phyloP scores from a whole-genome alignment of 176 grass and related monocot species.

The Echinochloa phyllopogon region DNA sequence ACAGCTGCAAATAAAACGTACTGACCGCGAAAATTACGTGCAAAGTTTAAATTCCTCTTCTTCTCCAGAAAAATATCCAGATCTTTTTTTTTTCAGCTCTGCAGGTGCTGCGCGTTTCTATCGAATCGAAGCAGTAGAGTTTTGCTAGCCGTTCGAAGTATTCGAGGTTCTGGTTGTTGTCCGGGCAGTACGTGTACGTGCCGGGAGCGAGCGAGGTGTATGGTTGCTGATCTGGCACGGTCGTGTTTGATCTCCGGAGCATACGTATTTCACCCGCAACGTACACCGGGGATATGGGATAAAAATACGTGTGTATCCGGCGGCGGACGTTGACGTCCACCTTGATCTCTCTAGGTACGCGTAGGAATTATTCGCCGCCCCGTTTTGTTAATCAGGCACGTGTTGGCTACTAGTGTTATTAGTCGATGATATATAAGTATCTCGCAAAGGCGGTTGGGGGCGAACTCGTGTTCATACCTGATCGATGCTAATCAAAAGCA shows the following conservation, averaged over 20 bases:
- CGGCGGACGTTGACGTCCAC: constrained; percentile 1
- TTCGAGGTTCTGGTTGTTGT: not conserved
- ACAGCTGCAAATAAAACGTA: not conserved
- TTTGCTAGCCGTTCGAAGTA: not conserved
- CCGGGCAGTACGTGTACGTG: not conserved
- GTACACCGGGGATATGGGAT: not conserved
- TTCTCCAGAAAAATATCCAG: not conserved
- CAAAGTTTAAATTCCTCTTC: too few relatives aligned
- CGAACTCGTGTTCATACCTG: not conserved
- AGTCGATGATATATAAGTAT: too few relatives aligned
- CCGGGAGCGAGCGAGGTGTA: too few relatives aligned
- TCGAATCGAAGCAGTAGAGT: not conserved
- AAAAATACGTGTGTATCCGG: constrained; percentile 27
- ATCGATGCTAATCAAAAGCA: not conserved
- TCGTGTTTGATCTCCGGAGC: too few relatives aligned
- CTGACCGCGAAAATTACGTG: too few relatives aligned
- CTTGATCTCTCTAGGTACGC: not conserved
- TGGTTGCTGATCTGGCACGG: too few relatives aligned
- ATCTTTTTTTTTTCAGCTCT: too few relatives aligned
- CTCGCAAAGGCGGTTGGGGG: too few relatives aligned
- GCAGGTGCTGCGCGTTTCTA: not conserved
- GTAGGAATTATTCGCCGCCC: not conserved
- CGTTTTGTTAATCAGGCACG: not conserved
- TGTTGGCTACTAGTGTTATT: not conserved
- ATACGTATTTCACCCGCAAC: constrained; percentile 53